Evolutionary conservation across 75 land plant genomes (phyloP).

Genomic region (Pseudotsuga menziesii): DNA sequence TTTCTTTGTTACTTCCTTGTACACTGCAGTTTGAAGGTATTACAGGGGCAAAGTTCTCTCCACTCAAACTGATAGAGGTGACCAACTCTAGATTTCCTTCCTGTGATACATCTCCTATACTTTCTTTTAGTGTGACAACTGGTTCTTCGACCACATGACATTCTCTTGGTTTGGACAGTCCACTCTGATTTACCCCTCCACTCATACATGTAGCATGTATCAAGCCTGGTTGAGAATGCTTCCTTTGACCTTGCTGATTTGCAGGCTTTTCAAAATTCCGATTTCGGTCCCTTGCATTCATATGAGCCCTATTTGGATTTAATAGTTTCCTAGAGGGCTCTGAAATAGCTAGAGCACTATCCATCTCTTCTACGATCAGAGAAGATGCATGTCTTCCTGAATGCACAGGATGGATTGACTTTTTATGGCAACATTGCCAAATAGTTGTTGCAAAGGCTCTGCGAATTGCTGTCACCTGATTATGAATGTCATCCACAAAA

Average conservation of each 20-base stretch:
- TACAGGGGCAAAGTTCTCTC: background rate
- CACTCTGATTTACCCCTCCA: background rate
- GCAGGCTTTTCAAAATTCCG: background rate
- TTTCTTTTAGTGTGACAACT: background rate
- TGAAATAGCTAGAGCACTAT: constrained; percentile 11
- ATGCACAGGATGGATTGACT: constrained; percentile 12
- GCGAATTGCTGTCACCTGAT: constrained; percentile 21
- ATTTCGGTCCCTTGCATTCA: background rate
- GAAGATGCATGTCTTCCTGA: constrained; percentile 4
- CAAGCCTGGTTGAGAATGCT: background rate
- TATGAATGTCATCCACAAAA: background rate
- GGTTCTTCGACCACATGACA: background rate
- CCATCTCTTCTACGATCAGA: background rate
- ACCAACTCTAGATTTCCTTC: background rate
- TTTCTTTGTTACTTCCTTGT: background rate
- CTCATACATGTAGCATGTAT: background rate
- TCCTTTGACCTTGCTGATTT: background rate
- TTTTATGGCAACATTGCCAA: constrained; percentile 15
- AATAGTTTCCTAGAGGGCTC: constrained; percentile 10
- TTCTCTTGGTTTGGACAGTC: background rate
- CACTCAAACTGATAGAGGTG: background rate
- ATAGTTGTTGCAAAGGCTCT: constrained; percentile 20
- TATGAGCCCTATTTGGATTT: constrained; percentile 5
- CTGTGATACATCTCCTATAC: background rate
- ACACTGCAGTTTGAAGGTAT: background rate